Evolutionary conservation across 164 flowering plant species (phyloP).

Genomic region (Protea cynaroides): DNA sequence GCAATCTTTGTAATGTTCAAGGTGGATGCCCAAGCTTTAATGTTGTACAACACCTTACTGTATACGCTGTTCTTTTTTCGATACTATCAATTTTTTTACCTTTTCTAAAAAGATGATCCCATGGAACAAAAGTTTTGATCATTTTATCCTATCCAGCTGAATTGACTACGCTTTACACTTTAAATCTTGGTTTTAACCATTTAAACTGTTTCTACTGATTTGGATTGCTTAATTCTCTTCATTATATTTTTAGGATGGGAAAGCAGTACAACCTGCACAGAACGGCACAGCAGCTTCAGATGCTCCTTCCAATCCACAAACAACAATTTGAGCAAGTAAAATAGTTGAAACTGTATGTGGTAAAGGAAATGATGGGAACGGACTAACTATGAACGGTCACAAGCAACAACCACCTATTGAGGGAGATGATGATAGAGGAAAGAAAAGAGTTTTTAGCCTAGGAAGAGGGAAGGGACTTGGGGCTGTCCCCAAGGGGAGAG

Average conservation of each 20-base stretch:
- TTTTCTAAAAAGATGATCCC: no score
- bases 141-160: background rate
- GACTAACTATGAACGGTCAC: conserved; percentile 24
- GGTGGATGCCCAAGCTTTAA: no score
- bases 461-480: conserved; percentile 77
- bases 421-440: conserved; percentile 61
- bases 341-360: conserved; percentile 14
- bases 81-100: no score
- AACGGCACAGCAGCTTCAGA: conserved; percentile 17
- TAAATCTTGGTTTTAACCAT: no score
- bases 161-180: background rate
- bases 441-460: conserved; percentile 49
- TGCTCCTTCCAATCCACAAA: conserved; percentile 19
- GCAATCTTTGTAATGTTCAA: no score
- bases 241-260: conserved; percentile 33
- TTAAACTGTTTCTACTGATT: no score
- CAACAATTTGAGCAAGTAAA: conserved; percentile 20
- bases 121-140: background rate
- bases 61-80: no score
- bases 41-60: no score
- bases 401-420: conserved; percentile 39
- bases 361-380: conserved; percentile 29
- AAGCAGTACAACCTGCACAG: conserved; percentile 21
- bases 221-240: background rate
- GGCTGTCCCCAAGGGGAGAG: conserved; percentile 66